These are phyloP conservation scores for Symbiodinium pilosum DNA, from an alignment of 73 alveolate species.

Conservation along the genomic window DNA sequence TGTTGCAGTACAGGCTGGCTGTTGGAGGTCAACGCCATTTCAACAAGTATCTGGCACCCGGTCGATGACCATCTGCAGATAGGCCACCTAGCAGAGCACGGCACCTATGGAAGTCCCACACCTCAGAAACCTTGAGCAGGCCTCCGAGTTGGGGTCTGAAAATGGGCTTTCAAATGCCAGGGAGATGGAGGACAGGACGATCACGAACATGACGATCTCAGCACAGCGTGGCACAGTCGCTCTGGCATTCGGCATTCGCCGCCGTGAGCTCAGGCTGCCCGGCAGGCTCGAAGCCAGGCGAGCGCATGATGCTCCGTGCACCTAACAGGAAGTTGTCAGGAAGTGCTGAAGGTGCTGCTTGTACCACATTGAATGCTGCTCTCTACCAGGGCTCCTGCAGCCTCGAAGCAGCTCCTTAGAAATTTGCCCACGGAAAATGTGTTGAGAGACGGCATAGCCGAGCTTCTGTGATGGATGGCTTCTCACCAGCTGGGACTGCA, in stretches of 20 bases:
- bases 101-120: too few species aligned
- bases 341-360: too few species aligned
- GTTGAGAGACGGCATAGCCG: background rate
- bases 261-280: too few species aligned
- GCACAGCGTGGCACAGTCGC: background rate
- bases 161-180: constrained; percentile 65
- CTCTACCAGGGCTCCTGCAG: background rate
- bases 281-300: constrained; percentile 74
- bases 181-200: constrained; percentile 46
- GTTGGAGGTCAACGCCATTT: background rate
- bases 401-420: constrained; percentile 1
- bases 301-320: constrained; percentile 53
- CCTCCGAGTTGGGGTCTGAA: constrained; percentile 65
- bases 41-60: constrained; percentile 9
- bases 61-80: constrained; percentile 58
- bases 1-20: background rate
- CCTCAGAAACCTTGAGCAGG: background rate
- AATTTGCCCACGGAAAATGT: too few species aligned
- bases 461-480: background rate
- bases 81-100: background rate
- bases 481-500: background rate
- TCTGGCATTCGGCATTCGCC: background rate
- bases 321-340: background rate
- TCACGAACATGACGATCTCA: constrained; percentile 60
- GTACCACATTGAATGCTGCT: too few species aligned